Percentiles rank a stretch among this genome's conserved stretches.
Evolutionary conservation across 1,284 basidiomycete species (phyloP).

Genomic region (Pterulicium gracile): DNA sequence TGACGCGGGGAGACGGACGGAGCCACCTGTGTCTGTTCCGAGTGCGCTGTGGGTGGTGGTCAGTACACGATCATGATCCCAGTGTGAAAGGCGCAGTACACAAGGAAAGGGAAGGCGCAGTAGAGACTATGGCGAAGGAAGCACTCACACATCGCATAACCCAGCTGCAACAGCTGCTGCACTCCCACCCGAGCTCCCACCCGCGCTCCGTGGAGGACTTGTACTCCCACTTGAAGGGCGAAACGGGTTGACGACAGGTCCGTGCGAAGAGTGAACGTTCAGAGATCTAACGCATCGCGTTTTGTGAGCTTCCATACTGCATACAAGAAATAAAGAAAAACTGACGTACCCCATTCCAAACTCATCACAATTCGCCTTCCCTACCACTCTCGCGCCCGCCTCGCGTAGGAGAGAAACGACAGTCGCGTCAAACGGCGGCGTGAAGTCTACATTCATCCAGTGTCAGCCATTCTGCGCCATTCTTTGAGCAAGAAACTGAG

Average conservation of each 20-base stretch:
- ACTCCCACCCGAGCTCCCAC: constrained; percentile 78
- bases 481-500: constrained; percentile 5
- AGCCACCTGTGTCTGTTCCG: constrained; percentile 94
- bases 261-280: constrained; percentile 61
- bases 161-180: constrained; percentile 74
- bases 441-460: constrained; percentile 43
- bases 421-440: constrained; percentile 82
- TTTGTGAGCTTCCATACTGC: constrained; percentile 1
- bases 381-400: constrained; percentile 66
- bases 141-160: constrained; percentile 66
- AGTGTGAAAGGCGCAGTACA: too few relatives aligned
- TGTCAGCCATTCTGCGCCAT: too few relatives aligned
- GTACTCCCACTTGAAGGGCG: constrained; percentile 16
- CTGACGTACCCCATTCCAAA: constrained; percentile 89
- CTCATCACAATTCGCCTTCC: constrained; percentile 95
- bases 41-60: constrained; percentile 50
- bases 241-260: constrained; percentile 73
- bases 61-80: background rate
- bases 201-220: constrained; percentile 31
- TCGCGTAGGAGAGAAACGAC: constrained; percentile 57
- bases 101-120: too few relatives aligned
- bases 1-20: constrained; percentile 83
- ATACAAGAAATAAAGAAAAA: constrained; percentile 9
- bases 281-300: constrained; percentile 45
- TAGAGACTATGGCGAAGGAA: background rate